Conservation (phyloP, 2,329 filamentous ascomycete species). For the Arthroderma sp. region DNA sequence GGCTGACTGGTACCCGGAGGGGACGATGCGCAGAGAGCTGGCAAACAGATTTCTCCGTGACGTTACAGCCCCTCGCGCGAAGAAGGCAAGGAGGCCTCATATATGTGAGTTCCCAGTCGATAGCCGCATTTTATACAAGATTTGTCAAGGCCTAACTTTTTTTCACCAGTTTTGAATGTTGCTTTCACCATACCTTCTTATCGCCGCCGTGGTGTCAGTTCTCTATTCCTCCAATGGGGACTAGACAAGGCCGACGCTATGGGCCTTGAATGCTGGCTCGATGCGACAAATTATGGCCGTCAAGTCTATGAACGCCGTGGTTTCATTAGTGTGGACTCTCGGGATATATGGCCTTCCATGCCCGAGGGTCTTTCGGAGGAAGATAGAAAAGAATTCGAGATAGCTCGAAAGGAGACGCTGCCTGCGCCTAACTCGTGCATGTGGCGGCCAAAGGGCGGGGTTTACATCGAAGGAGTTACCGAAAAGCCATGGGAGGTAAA, state of each 20-base stretch:
- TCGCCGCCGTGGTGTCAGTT: constrained; percentile 18
- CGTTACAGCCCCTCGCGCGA: constrained; percentile 13
- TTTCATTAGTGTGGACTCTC: constrained; percentile 9
- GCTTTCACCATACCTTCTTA: constrained; percentile 20
- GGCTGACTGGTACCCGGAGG: constrained; percentile 26
- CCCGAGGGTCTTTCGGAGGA: constrained; percentile 9
- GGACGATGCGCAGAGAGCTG: constrained; percentile 14
- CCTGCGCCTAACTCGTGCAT: constrained; percentile 8
- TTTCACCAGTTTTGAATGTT: constrained; percentile 16
- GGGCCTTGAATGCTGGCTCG: constrained; percentile 19
- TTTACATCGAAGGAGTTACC: constrained; percentile 12
- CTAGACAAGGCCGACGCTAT: constrained; percentile 18
- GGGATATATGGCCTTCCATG: constrained; percentile 6
- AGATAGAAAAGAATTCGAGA: constrained; percentile 9
- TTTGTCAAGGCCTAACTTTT: not conserved
- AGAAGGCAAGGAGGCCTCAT: constrained; percentile 17
- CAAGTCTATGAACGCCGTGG: constrained; percentile 14
- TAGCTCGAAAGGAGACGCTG: not conserved
- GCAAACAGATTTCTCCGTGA: constrained; percentile 16
- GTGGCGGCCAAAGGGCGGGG: constrained; percentile 13
- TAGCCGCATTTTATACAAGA: too few relatives aligned
- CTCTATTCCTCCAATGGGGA: constrained; percentile 21
- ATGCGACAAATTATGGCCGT: constrained; percentile 15
- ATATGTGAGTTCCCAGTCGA: constrained; percentile 18
- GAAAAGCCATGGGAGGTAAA: constrained; percentile 10